Conservation (phyloP, 2,329 filamentous ascomycete species). For the Fusarium nisikadoi region DNA sequence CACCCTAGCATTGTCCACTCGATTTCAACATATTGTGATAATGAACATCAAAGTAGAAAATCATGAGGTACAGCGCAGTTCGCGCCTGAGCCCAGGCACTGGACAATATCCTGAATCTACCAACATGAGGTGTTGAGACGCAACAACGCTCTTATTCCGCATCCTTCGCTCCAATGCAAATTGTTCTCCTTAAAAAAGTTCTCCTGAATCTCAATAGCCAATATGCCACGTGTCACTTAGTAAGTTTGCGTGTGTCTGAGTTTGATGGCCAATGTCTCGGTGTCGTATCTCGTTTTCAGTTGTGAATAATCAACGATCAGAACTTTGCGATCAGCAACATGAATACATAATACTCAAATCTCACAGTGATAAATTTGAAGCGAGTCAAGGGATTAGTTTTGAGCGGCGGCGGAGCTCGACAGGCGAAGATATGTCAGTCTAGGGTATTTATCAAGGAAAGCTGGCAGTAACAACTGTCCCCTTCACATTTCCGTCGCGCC, state of each 20-base stretch:
- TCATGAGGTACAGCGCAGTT: too few species aligned
- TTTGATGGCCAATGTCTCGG: accelerated
- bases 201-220: too few species aligned
- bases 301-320: not conserved
- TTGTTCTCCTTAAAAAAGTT: not conserved
- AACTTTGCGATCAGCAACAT: not conserved
- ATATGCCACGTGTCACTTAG: not conserved
- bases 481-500: not conserved
- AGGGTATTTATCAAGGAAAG: not conserved
- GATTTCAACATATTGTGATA: accelerated
- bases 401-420: not conserved
- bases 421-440: not conserved
- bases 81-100: not conserved
- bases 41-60: accelerated
- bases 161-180: not conserved
- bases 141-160: not conserved
- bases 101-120: not conserved
- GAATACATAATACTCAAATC: accelerated
- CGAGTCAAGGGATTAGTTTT: too few species aligned
- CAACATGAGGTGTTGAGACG: not conserved
- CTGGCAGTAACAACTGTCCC: not conserved
- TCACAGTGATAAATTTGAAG: too few species aligned
- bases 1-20: not conserved
- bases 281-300: not conserved
- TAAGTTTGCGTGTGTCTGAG: not conserved